Evolutionary conservation across 129 eudicot species (phyloP).

Genomic region (Pseudognaphalium luteoalbum): DNA sequence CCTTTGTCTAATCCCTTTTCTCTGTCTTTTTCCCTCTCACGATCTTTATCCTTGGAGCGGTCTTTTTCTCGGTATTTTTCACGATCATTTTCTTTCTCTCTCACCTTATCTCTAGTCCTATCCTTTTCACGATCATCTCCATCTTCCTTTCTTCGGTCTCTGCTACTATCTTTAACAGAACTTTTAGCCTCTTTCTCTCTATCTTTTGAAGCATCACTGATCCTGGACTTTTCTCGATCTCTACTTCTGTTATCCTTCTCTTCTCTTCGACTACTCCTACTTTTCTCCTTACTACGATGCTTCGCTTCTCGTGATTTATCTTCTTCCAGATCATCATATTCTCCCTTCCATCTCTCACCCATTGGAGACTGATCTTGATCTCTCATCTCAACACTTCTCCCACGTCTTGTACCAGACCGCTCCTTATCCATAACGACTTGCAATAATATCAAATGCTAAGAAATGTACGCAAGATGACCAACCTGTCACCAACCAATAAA

Average conservation of each 20-base stretch:
- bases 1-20: conserved; percentile 41
- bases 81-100: conserved; percentile 60
- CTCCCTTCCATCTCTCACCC: conserved; percentile 60
- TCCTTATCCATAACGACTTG: conserved; percentile 35
- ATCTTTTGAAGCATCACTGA: conserved; percentile 47
- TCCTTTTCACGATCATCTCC: conserved; percentile 70
- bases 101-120: conserved; percentile 47
- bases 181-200: conserved; percentile 56
- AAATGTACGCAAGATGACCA: not conserved
- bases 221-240: conserved; percentile 64
- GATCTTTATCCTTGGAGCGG: conserved; percentile 42
- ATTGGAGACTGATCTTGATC: conserved; percentile 47
- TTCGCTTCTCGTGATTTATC: conserved; percentile 55
- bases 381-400: conserved; percentile 51
- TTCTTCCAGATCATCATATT: conserved; percentile 52
- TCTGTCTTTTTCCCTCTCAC: conserved; percentile 35
- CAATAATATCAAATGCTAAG: conserved; percentile 3
- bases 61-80: conserved; percentile 54
- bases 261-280: conserved; percentile 56
- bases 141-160: conserved; percentile 53
- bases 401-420: conserved; percentile 42
- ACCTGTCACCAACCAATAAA: conserved; percentile 22
- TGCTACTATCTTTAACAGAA: conserved; percentile 44
- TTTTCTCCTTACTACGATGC: conserved; percentile 75
- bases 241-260: conserved; percentile 63